phyloP scores from a whole-genome alignment of 345 rosid genomes.

The Microthlaspi erraticum region DNA sequence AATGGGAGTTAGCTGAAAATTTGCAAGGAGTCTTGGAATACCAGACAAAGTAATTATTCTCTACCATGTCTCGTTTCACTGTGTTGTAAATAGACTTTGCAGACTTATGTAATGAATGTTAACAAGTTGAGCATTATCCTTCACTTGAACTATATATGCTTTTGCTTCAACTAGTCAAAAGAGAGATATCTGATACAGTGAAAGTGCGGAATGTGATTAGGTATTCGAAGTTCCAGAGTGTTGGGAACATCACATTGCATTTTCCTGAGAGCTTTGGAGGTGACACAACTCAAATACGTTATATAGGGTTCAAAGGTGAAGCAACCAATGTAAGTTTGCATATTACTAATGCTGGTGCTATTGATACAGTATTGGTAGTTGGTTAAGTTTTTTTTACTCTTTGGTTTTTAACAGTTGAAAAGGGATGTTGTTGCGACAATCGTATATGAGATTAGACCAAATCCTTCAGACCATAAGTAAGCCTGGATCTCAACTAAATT shows the following conservation, averaged over 20 bases:
- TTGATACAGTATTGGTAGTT: constrained; percentile 3
- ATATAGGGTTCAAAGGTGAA: constrained; percentile 97
- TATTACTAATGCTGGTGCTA: constrained; percentile 10
- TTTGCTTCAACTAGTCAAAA: constrained; percentile 7
- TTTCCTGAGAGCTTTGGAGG: constrained; percentile 94
- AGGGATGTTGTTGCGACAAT: constrained; percentile 89
- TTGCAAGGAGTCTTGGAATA: constrained; percentile 82
- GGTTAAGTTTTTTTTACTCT: neutral
- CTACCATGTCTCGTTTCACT: neutral
- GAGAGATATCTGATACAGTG: constrained; percentile 23
- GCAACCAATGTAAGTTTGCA: constrained; percentile 75
- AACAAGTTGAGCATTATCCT: neutral
- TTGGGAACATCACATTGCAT: constrained; percentile 88
- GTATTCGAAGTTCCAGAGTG: constrained; percentile 89
- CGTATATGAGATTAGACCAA: constrained; percentile 91
- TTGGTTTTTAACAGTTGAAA: constrained; percentile 66
- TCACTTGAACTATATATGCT: neutral
- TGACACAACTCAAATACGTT: constrained; percentile 75
- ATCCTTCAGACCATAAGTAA: constrained; percentile 99
- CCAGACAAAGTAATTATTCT: constrained; percentile 68
- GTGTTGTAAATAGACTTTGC: neutral
- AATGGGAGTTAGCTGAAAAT: constrained; percentile 94
- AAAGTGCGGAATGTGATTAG: constrained; percentile 44
- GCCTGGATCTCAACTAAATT: constrained; percentile 39
- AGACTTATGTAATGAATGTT: constrained; percentile 2